Percentiles rank a stretch among this genome's conserved stretches.
Conservation (phyloP, 2,329 filamentous ascomycete genomes). For the Aspergillus tamarii region DNA sequence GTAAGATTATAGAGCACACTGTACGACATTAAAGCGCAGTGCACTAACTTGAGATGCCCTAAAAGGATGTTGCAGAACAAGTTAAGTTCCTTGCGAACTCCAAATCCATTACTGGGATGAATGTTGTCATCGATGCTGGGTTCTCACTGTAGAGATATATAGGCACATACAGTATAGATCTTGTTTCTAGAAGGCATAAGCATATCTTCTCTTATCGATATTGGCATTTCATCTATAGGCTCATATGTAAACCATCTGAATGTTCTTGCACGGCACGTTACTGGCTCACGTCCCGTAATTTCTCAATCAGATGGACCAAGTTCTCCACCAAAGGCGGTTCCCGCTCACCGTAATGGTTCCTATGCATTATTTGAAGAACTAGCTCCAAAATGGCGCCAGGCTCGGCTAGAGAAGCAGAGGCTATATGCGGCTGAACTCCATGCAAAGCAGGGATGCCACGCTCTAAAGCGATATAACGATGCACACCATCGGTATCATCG, state of each 20-base stretch:
- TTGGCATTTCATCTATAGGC: no score
- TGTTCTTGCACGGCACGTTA: neutral
- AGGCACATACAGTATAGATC: no score
- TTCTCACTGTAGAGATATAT: neutral
- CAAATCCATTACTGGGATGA: neutral
- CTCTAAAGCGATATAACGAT: slow-evolving; percentile 15
- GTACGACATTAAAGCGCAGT: neutral
- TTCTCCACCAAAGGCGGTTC: neutral
- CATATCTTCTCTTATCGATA: no score
- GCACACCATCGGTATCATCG: slow-evolving; percentile 9
- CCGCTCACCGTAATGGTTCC: slow-evolving; percentile 30
- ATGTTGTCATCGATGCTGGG: neutral
- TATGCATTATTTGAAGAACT: slow-evolving; percentile 15
- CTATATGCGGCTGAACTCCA: neutral
- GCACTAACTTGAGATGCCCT: neutral
- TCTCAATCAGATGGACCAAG: neutral
- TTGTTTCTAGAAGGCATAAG: no score
- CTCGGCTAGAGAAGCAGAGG: neutral
- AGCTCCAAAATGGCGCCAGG: slow-evolving; percentile 11
- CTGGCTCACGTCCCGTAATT: neutral
- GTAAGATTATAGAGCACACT: neutral
- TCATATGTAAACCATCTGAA: no score
- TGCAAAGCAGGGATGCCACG: slow-evolving; percentile 7
- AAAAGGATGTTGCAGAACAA: neutral
- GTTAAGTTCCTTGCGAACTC: neutral